These are phyloP conservation scores for Blumeria hordei DNA, from an alignment of 2,329 filamentous ascomycete species.

Conservation along the genomic window DNA sequence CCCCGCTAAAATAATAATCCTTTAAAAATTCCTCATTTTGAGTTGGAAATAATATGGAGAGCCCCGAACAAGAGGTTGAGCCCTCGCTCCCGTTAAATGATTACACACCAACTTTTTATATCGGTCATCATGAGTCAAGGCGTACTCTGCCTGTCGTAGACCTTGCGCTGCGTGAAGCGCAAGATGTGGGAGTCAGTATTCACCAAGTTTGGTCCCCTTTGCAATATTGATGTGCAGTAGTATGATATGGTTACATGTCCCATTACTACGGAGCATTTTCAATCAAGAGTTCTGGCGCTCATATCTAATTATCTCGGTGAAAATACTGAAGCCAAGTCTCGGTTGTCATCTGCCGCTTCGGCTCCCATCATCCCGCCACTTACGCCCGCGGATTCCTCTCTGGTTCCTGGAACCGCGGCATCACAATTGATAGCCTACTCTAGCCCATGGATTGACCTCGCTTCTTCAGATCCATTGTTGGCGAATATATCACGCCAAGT, in stretches of 20 bases:
- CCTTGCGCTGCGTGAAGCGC: constrained; percentile 38
- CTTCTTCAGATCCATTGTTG: constrained; percentile 59
- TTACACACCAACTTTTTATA: constrained; percentile 30
- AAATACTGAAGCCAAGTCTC: constrained; percentile 21
- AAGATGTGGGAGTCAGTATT: constrained; percentile 40
- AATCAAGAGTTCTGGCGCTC: constrained; percentile 38
- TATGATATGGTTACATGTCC: constrained; percentile 60
- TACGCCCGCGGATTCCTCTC: constrained; percentile 53
- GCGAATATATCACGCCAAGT: constrained; percentile 75
- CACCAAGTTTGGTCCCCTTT: constrained; percentile 2
- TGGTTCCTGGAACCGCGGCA: constrained; percentile 43
- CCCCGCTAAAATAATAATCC: too few species aligned
- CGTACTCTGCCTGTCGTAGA: constrained; percentile 35
- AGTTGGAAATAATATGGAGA: too few species aligned
- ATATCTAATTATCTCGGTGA: constrained; percentile 25
- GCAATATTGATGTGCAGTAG: constrained; percentile 19
- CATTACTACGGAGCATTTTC: constrained; percentile 53
- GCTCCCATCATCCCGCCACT: constrained; percentile 41
- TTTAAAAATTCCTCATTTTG: too few species aligned
- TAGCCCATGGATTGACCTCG: constrained; percentile 86
- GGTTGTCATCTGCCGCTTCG: constrained; percentile 21
- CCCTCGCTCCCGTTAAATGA: constrained; percentile 6
- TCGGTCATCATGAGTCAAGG: constrained; percentile 50
- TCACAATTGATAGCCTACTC: constrained; percentile 53
- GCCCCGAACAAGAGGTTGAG: too few species aligned